Conservation (phyloP, 495 filamentous ascomycete species). For the Schizothecium vesticola region DNA sequence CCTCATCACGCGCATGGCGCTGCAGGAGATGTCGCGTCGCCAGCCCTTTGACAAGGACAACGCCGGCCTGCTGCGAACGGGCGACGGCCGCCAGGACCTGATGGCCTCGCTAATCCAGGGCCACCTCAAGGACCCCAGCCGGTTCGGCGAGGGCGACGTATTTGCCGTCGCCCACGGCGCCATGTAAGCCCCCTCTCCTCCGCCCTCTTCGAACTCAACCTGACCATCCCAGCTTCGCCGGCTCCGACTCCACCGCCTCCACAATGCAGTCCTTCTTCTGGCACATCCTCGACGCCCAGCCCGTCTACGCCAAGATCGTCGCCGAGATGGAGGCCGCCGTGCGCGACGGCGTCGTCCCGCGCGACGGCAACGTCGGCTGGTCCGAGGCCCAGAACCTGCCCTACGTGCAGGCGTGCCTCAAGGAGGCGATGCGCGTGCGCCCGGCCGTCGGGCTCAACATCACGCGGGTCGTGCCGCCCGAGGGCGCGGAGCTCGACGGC, state of each 20-base stretch:
- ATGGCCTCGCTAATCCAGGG: slow-evolving; percentile 44
- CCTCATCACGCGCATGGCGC: slow-evolving; percentile 47
- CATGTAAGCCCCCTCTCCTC: slow-evolving; percentile 33
- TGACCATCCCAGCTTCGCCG: slow-evolving; percentile 43
- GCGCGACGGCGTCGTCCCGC: slow-evolving; percentile 30
- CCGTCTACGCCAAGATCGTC: slow-evolving; percentile 39
- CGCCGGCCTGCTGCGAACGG: slow-evolving; percentile 32
- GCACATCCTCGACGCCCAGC: slow-evolving; percentile 42
- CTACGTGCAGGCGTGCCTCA: slow-evolving; percentile 61
- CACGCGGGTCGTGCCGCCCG: slow-evolving; percentile 47
- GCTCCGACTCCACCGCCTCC: slow-evolving; percentile 58
- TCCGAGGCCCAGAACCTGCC: slow-evolving; percentile 43
- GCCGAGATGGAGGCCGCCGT: slow-evolving; percentile 43
- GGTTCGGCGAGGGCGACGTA: slow-evolving; percentile 46
- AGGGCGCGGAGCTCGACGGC: slow-evolving; percentile 50
- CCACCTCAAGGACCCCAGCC: slow-evolving; percentile 41
- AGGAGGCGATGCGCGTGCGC: slow-evolving; percentile 61
- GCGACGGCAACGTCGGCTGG: slow-evolving; percentile 41
- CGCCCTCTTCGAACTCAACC: not conserved
- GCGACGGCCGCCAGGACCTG: slow-evolving; percentile 45
- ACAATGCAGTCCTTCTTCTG: slow-evolving; percentile 54
- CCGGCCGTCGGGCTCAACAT: slow-evolving; percentile 55
- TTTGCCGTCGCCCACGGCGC: slow-evolving; percentile 52
- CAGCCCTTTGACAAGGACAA: slow-evolving; percentile 41
- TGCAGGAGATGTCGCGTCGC: slow-evolving; percentile 43